Evolutionary conservation across 805 yeast species (phyloP).

Genomic region (Zygosaccharomyces kombuchaensis): DNA sequence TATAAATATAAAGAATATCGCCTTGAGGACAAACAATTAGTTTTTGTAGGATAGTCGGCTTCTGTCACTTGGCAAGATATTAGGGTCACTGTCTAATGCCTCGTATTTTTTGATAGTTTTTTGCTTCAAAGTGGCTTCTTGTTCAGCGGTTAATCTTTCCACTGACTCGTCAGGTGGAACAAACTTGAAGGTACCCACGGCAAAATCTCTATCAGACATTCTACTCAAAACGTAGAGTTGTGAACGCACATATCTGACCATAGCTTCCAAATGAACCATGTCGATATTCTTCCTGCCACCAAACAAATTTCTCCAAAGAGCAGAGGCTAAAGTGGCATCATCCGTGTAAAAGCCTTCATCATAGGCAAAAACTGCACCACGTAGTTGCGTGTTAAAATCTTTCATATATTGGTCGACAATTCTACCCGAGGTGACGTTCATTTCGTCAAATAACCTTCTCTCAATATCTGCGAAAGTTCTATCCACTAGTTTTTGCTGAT

Average conservation of each 20-base stretch:
- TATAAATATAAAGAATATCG: not conserved
- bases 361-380: constrained; percentile 84
- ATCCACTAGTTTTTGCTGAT: constrained; percentile 89
- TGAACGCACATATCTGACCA: constrained; percentile 84
- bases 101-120: constrained; percentile 52
- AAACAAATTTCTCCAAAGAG: constrained; percentile 87
- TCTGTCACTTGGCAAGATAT: constrained; percentile 57
- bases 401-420: constrained; percentile 81
- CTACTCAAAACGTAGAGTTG: constrained; percentile 83
- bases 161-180: constrained; percentile 79
- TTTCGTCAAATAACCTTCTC: constrained; percentile 74
- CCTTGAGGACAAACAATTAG: constrained; percentile 20
- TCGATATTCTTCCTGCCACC: constrained; percentile 80
- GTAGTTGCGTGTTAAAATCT: constrained; percentile 83
- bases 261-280: constrained; percentile 76
- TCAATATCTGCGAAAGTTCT: constrained; percentile 88
- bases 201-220: constrained; percentile 88
- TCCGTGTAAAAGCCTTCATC: constrained; percentile 87
- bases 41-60: constrained; percentile 48
- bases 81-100: constrained; percentile 39
- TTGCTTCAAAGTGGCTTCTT: constrained; percentile 50
- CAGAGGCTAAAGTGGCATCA: constrained; percentile 72
- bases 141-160: constrained; percentile 60
- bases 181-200: constrained; percentile 81
- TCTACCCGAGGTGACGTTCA: constrained; percentile 76